Conservation (phyloP, 2,329 filamentous ascomycete species). For the Neonectria ditissima region DNA sequence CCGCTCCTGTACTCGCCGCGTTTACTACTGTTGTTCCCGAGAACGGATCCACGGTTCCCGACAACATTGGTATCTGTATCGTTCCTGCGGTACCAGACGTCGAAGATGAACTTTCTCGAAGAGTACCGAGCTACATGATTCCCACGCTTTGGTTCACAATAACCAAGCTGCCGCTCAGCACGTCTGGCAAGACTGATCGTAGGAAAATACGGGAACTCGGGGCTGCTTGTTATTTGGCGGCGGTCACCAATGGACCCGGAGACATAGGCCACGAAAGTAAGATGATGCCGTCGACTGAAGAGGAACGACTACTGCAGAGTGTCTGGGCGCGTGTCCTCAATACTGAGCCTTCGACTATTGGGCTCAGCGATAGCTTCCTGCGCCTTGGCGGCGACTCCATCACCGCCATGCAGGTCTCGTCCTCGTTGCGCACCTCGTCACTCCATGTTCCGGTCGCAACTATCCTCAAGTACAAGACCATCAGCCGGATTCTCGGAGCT, state of each 20-base stretch:
- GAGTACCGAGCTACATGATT: slow-evolving; percentile 18
- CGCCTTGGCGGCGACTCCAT: slow-evolving; percentile 25
- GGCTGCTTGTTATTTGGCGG: neutral
- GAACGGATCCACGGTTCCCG: slow-evolving; percentile 1
- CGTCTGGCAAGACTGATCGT: slow-evolving; percentile 23
- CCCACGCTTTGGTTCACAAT: slow-evolving; percentile 21
- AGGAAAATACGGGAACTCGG: slow-evolving; percentile 7
- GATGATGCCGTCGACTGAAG: neutral
- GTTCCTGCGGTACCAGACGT: slow-evolving; percentile 3
- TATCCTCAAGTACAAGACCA: slow-evolving; percentile 25
- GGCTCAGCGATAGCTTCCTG: slow-evolving; percentile 19
- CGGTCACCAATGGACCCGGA: neutral
- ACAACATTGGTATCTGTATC: neutral
- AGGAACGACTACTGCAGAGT: slow-evolving; percentile 41
- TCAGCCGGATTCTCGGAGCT: neutral
- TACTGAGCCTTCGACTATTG: slow-evolving; percentile 1
- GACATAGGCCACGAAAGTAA: neutral
- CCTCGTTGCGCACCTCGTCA: neutral
- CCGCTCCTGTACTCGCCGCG: slow-evolving; percentile 6
- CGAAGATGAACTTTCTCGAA: slow-evolving; percentile 3
- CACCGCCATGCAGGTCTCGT: slow-evolving; percentile 26
- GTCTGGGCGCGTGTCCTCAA: slow-evolving; percentile 50
- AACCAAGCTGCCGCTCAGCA: slow-evolving; percentile 5
- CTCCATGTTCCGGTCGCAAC: slow-evolving; percentile 11
- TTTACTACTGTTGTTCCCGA: slow-evolving; percentile 10